Conservation (phyloP, 2,329 filamentous ascomycete genomes). For the Chrysoporthe austroafricana region DNA sequence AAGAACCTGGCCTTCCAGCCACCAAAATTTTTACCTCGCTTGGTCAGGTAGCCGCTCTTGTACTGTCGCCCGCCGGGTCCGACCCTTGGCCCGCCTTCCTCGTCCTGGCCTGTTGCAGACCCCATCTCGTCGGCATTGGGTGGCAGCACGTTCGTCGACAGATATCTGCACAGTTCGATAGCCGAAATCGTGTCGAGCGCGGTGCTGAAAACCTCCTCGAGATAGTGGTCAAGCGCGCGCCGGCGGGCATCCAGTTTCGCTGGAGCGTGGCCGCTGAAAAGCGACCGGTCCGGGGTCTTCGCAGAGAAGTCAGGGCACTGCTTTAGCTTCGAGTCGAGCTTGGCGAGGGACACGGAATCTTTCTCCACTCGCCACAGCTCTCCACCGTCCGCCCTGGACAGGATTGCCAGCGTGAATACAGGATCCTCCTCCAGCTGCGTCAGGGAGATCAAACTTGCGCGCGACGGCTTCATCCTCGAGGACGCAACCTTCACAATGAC, state of each 20-base stretch:
- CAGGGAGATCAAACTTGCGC: constrained; percentile 79
- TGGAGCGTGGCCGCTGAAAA: constrained; percentile 92
- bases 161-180: constrained; percentile 81
- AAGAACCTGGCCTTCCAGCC: constrained; percentile 90
- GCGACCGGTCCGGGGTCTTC: constrained; percentile 77
- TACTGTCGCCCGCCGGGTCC: constrained; percentile 69
- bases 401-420: constrained; percentile 88
- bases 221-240: constrained; percentile 78
- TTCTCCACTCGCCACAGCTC: constrained; percentile 97
- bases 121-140: constrained; percentile 63
- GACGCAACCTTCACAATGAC: constrained; percentile 88
- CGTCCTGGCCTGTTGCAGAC: constrained; percentile 32
- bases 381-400: constrained; percentile 72
- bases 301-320: constrained; percentile 72
- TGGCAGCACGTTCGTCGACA: constrained; percentile 70
- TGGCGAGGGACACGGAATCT: constrained; percentile 78
- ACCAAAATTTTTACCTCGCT: constrained; percentile 97
- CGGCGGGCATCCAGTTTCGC: constrained; percentile 90
- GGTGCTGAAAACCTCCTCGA: constrained; percentile 83
- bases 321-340: constrained; percentile 81
- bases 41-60: constrained; percentile 91
- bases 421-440: constrained; percentile 87
- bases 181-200: constrained; percentile 78
- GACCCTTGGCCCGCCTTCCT: constrained; percentile 41
- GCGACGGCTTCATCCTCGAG: constrained; percentile 90